These are phyloP conservation scores for Mrakia blollopis DNA, from an alignment of 768 basidiomycete genomes.

Conservation along the genomic window DNA sequence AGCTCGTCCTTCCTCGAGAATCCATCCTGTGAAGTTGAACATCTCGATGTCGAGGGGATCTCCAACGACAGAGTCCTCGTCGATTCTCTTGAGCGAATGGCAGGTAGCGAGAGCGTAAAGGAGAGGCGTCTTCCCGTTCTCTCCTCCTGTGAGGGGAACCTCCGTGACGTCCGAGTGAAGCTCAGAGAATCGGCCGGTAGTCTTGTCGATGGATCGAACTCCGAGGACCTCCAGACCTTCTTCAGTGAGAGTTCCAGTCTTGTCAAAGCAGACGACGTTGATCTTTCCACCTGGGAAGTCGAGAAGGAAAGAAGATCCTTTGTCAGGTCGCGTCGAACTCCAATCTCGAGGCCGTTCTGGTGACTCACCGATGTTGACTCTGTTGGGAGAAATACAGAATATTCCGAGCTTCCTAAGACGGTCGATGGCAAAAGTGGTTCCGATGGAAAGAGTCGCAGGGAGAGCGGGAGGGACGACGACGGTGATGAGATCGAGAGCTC, in stretches of 20 bases:
- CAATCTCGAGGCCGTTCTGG: neutral
- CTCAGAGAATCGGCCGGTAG: constrained; percentile 74
- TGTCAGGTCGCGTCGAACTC: neutral
- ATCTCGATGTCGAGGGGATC: constrained; percentile 93
- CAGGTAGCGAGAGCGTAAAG: constrained; percentile 92
- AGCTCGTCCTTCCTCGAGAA: constrained; percentile 79
- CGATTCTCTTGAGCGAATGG: constrained; percentile 87
- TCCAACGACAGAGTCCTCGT: constrained; percentile 72
- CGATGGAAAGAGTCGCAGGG: constrained; percentile 93
- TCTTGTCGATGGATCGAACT: constrained; percentile 75
- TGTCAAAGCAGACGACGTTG: constrained; percentile 97
- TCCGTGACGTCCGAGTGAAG: constrained; percentile 80
- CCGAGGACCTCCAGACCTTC: constrained; percentile 97
- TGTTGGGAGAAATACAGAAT: constrained; percentile 92
- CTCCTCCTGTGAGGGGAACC: constrained; percentile 57
- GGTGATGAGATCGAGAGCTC: constrained; percentile 91
- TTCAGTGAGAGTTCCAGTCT: constrained; percentile 96
- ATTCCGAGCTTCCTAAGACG: constrained; percentile 81
- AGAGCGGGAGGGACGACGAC: constrained; percentile 96
- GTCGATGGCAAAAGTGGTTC: constrained; percentile 87
- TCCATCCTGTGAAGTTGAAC: constrained; percentile 97
- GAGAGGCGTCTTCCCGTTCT: constrained; percentile 70
- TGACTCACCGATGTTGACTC: constrained; percentile 72
- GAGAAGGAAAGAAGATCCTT: neutral
- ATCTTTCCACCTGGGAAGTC: constrained; percentile 61